Evolutionary conservation across 108 stramenopile species (phyloP), one percentile per base, ranked within the genome.

Genomic region (Conticribra weissflogii): DNA sequence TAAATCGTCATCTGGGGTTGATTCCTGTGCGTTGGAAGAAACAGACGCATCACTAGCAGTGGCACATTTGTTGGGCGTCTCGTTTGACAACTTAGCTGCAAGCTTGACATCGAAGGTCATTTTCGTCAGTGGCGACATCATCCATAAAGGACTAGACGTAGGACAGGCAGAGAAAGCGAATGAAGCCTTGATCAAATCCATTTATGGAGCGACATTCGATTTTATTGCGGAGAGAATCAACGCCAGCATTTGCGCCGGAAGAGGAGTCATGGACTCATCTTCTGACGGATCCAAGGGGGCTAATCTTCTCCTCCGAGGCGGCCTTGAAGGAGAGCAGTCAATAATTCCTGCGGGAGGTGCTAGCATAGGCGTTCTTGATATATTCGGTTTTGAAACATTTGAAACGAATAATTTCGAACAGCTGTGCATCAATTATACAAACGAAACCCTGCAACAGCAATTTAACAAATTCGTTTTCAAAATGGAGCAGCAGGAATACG

Each of bases 361-460:
- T 8, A 64, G 63, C 46, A 65, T 83, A 58, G 87, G 86, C 15
- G 85, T 86, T 34, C 85, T 97, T 48, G 99, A 99, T 58, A 99
- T 99, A 48, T 99, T 97, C 77, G 98, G 99, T 17, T 99, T 99
- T 73, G 99, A 99, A 84, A 75, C 88, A 32, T 97, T 99, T 64
- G 79, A 86, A 14, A 73, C 74, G 30, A 99, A 99, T 88, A 81
- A 86, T 28, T 97, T 97, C 65, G 96, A 98, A 69, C 97, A 98
- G 71, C 80, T 98, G 23, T 96, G 96, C 63, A 97, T 98, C 85
- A 98, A 98, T 75, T 97, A 94, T 64, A 88, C 93, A 21, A 98
- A 98, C 64, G 97, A 98, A 67, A 90, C 94, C 44, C 82, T 98
- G 24, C 97, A 98, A 65, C 87, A 98, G 70, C 96, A 96, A 69